phyloP scores from a whole-genome alignment of 495 filamentous ascomycete species.

The Amphirosellinia nigrospora region DNA sequence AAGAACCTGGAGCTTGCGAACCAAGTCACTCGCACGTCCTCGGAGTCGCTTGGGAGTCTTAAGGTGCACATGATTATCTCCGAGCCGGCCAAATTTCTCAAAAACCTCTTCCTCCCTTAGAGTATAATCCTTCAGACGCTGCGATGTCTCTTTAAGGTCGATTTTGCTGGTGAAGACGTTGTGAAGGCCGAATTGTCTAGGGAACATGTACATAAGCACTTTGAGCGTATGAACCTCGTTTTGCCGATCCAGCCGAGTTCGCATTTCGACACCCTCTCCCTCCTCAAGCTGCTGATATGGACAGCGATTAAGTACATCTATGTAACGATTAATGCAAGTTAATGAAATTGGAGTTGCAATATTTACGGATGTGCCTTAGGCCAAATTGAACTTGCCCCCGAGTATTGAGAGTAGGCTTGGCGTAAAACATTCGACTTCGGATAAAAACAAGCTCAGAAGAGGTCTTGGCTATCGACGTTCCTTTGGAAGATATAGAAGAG shows the following conservation, averaged over 20 bases:
- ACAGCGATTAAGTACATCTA: slow-evolving; percentile 87
- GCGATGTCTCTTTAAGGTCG: slow-evolving; percentile 66
- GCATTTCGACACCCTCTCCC: slow-evolving; percentile 11
- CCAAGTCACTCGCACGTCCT: slow-evolving; percentile 62
- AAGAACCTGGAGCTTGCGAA: slow-evolving; percentile 69
- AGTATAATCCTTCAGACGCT: slow-evolving; percentile 81
- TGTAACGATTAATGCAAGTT: slow-evolving; percentile 8
- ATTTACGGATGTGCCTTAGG: slow-evolving; percentile 80
- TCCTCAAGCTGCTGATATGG: slow-evolving; percentile 41
- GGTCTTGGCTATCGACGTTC: slow-evolving; percentile 33
- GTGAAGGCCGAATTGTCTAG: slow-evolving; percentile 84
- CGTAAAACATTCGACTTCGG: slow-evolving; percentile 86
- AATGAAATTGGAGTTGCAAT: background rate
- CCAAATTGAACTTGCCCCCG: slow-evolving; percentile 74
- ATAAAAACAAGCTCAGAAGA: slow-evolving; percentile 76
- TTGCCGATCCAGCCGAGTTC: slow-evolving; percentile 24
- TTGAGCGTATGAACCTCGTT: slow-evolving; percentile 66
- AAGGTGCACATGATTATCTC: slow-evolving; percentile 25
- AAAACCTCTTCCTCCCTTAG: slow-evolving; percentile 83
- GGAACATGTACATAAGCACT: slow-evolving; percentile 92
- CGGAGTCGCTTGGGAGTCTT: slow-evolving; percentile 80
- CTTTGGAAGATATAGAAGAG: slow-evolving; percentile 21
- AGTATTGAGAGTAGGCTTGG: slow-evolving; percentile 69
- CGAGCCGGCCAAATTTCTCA: slow-evolving; percentile 39
- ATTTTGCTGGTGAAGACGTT: slow-evolving; percentile 83